A percentile compares a stretch with the other conserved stretches of the same genome.
Evolutionary conservation across 116 monocot species (phyloP).

Genomic region (Cymodocea nodosa): DNA sequence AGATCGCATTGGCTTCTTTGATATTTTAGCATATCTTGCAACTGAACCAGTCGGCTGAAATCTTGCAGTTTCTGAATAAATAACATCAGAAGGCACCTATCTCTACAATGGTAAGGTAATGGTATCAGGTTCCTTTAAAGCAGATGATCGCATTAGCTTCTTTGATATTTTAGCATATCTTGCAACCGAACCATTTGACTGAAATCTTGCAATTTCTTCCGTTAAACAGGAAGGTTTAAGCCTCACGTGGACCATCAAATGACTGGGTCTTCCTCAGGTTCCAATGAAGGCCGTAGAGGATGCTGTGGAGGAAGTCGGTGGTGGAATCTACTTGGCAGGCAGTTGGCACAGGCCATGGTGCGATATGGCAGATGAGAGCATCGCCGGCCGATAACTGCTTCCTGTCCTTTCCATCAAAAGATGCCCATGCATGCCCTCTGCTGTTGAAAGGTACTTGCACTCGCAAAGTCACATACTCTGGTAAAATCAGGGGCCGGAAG

Average conservation of each 20-base stretch:
- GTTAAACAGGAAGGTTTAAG: not conserved
- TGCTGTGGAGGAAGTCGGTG: slow-evolving; percentile 79
- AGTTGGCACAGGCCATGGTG: slow-evolving; percentile 92
- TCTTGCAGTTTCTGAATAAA: too few species aligned
- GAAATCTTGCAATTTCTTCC: too few species aligned
- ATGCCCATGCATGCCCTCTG: slow-evolving; percentile 91
- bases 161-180: too few species aligned
- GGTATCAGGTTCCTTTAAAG: too few species aligned
- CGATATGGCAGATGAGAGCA: slow-evolving; percentile 84
- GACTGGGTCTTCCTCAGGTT: slow-evolving; percentile 85
- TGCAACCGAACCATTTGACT: too few species aligned
- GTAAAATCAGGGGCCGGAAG: slow-evolving; percentile 82
- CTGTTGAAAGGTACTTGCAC: slow-evolving; percentile 92
- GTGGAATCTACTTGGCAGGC: slow-evolving; percentile 92
- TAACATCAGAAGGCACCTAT: too few species aligned
- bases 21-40: too few species aligned
- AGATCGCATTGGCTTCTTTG: too few species aligned
- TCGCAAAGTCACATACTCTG: slow-evolving; percentile 73
- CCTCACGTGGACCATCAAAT: slow-evolving; percentile 65
- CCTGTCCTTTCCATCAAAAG: slow-evolving; percentile 92
- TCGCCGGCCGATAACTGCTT: slow-evolving; percentile 77
- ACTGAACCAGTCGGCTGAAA: too few species aligned
- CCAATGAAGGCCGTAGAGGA: slow-evolving; percentile 97
- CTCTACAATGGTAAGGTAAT: too few species aligned
- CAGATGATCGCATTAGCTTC: too few species aligned